phyloP scores from a whole-genome alignment of 2,329 filamentous ascomycete genomes.

The Penicillium sp. region DNA sequence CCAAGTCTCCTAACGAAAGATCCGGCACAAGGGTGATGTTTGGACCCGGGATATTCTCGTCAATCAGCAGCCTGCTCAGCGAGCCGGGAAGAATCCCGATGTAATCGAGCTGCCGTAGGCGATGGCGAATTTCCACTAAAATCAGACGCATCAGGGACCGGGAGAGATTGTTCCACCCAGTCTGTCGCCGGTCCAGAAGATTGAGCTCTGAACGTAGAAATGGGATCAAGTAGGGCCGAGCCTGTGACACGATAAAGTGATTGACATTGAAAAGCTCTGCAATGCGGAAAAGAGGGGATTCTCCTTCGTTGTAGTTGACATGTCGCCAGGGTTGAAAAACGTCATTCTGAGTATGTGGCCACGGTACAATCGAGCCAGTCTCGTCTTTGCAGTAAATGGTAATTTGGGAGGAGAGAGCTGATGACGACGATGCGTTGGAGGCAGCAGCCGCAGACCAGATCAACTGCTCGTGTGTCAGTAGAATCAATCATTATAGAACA shows the following conservation, averaged over 20 bases:
- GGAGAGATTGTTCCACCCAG: constrained; percentile 55
- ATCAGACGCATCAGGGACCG: constrained; percentile 58
- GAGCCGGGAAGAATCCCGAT: constrained; percentile 64
- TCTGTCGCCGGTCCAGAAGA: constrained; percentile 57
- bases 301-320: constrained; percentile 59
- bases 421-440: constrained; percentile 48
- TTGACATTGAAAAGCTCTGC: constrained; percentile 87
- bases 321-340: constrained; percentile 65
- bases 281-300: constrained; percentile 63
- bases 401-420: constrained; percentile 59
- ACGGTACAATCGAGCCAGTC: constrained; percentile 65
- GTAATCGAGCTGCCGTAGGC: constrained; percentile 72
- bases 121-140: constrained; percentile 70
- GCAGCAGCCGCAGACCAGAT: constrained; percentile 47
- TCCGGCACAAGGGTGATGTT: constrained; percentile 78
- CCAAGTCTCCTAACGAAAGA: constrained; percentile 65
- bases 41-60: constrained; percentile 73
- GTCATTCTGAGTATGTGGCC: constrained; percentile 57
- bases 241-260: constrained; percentile 91
- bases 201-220: constrained; percentile 78
- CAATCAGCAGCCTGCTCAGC: constrained; percentile 70
- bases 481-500: not conserved
- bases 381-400: constrained; percentile 73
- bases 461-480: constrained; percentile 46
- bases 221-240: constrained; percentile 80